A percentile compares a stretch with the other conserved stretches of the same genome.
These are phyloP conservation scores for Starmerella floris DNA, from an alignment of 805 yeast species.

Conservation along the genomic window DNA sequence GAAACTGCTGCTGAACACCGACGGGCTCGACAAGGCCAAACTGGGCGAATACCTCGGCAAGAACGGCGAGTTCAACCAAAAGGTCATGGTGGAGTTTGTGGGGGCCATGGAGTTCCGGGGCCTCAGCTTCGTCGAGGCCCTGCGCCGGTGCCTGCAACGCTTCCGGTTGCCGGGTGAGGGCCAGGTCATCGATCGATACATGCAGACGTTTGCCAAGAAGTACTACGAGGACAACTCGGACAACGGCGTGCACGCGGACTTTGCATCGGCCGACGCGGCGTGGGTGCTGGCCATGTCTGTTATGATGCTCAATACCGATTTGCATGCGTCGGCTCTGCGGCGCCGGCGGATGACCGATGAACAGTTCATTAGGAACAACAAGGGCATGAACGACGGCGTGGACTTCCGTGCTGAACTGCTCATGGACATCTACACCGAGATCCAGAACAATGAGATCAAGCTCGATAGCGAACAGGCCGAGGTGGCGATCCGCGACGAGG, in stretches of 20 bases:
- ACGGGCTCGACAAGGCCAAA: slow-evolving; percentile 65
- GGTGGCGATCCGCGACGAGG: slow-evolving; percentile 65
- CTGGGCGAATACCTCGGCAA: slow-evolving; percentile 91
- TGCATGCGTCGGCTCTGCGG: slow-evolving; percentile 77
- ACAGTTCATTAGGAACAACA: slow-evolving; percentile 73
- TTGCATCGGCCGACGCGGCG: slow-evolving; percentile 87
- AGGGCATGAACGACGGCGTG: slow-evolving; percentile 84
- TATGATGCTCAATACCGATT: slow-evolving; percentile 86
- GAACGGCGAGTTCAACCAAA: slow-evolving; percentile 62
- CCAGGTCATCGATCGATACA: slow-evolving; percentile 89
- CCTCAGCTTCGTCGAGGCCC: slow-evolving; percentile 65
- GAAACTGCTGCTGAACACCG: slow-evolving; percentile 48
- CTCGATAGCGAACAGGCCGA: slow-evolving; percentile 88
- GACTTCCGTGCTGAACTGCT: slow-evolving; percentile 68
- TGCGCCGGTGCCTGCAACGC: slow-evolving; percentile 69
- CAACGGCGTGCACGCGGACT: slow-evolving; percentile 25
- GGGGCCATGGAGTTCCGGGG: slow-evolving; percentile 68
- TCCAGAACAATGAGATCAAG: slow-evolving; percentile 72
- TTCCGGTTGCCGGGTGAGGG: slow-evolving; percentile 97
- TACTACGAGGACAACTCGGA: slow-evolving; percentile 66
- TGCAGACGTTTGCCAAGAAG: slow-evolving; percentile 93
- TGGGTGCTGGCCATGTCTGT: slow-evolving; percentile 86
- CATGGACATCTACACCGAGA: slow-evolving; percentile 59
- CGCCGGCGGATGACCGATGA: slow-evolving; percentile 71
- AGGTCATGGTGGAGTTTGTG: slow-evolving; percentile 86